Evolutionary conservation across 306 rosid species (phyloP).

Genomic region (Dryas drummondii): DNA sequence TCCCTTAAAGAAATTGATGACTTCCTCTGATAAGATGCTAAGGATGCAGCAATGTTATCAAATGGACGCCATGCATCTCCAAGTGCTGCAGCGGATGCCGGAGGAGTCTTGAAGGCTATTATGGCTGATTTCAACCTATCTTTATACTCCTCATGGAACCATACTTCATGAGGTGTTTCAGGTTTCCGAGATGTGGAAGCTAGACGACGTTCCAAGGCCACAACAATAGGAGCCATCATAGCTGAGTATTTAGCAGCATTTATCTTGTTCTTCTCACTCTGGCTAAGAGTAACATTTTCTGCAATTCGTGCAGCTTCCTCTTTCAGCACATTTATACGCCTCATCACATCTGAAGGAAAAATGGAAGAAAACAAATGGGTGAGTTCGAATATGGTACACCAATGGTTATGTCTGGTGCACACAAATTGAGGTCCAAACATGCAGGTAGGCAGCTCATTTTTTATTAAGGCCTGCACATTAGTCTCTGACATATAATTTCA

Average conservation of each 20-base stretch:
- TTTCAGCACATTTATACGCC: slow-evolving; percentile 84
- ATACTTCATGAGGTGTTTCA: slow-evolving; percentile 92
- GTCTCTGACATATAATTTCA: background rate
- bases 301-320: slow-evolving; percentile 94
- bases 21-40: slow-evolving; percentile 91
- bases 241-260: slow-evolving; percentile 95
- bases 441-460: slow-evolving; percentile 1
- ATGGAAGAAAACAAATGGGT: slow-evolving; percentile 9
- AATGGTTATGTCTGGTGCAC: background rate
- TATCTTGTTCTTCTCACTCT: slow-evolving; percentile 87
- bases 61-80: slow-evolving; percentile 91
- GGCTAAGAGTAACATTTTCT: slow-evolving; percentile 87
- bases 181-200: slow-evolving; percentile 95
- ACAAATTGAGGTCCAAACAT: background rate
- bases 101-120: slow-evolving; percentile 71
- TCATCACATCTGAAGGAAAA: slow-evolving; percentile 82
- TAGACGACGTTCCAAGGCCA: slow-evolving; percentile 92
- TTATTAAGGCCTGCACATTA: background rate
- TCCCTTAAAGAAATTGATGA: slow-evolving; percentile 73
- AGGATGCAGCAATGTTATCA: slow-evolving; percentile 85
- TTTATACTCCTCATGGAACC: slow-evolving; percentile 88
- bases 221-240: slow-evolving; percentile 98
- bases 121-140: slow-evolving; percentile 76
- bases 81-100: slow-evolving; percentile 69
- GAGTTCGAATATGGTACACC: background rate